These are phyloP conservation scores for Annulohypoxylon nitens DNA, from an alignment of 495 filamentous ascomycete genomes.

Conservation along the genomic window DNA sequence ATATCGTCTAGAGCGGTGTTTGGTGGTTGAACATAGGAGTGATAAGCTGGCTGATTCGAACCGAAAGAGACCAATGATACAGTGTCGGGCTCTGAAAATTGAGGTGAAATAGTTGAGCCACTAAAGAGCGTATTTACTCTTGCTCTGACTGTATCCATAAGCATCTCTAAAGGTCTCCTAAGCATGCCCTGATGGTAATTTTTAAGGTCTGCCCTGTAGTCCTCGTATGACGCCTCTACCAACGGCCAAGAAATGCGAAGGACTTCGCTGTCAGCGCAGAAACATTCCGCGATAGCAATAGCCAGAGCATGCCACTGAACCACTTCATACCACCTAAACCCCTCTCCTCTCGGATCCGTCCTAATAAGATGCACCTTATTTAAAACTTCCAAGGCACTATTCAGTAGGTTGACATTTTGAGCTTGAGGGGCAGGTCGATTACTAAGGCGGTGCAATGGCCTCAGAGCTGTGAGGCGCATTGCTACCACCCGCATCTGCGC, in stretches of 20 bases:
- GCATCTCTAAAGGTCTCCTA: constrained; percentile 18
- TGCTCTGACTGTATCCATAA: constrained; percentile 16
- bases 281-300: constrained; percentile 37
- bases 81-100: not conserved
- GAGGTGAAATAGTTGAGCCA: not conserved
- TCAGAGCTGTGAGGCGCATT: constrained; percentile 24
- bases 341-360: constrained; percentile 30
- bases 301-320: constrained; percentile 37
- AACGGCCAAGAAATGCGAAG: constrained; percentile 35
- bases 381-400: constrained; percentile 13
- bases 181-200: constrained; percentile 23
- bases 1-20: not conserved
- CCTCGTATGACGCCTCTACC: constrained; percentile 24
- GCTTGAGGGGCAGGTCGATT: not conserved
- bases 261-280: constrained; percentile 23
- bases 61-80: not conserved
- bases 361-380: constrained; percentile 35
- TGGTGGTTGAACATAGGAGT: not conserved
- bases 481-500: constrained; percentile 27
- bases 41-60: not conserved
- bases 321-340: constrained; percentile 32
- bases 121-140: not conserved
- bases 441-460: constrained; percentile 9
- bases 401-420: constrained; percentile 2
- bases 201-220: constrained; percentile 27